A percentile compares a stretch with the other conserved stretches of the same genome.
These are phyloP conservation scores for Phytophthora megakarya DNA, from an alignment of 352 stramenopile genomes.

Conservation along the genomic window DNA sequence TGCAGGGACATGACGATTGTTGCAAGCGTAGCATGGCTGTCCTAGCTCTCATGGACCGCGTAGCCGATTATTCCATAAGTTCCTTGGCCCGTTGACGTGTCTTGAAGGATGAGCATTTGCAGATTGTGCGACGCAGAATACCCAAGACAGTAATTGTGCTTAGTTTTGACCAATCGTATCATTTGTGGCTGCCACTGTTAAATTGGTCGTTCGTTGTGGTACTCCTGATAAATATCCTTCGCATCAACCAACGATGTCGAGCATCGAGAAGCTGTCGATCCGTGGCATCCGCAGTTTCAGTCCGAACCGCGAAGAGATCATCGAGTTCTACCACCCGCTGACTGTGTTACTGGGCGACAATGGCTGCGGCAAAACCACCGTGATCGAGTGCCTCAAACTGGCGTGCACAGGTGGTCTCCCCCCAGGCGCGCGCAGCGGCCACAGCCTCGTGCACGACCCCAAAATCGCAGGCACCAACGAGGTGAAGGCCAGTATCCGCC, in stretches of 20 bases:
- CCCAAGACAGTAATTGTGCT: too few relatives aligned
- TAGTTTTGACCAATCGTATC: too few relatives aligned
- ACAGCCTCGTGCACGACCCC: conserved; percentile 97
- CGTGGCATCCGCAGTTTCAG: conserved; percentile 98
- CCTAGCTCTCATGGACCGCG: too few relatives aligned
- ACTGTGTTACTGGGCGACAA: conserved; percentile 98
- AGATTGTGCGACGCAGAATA: too few relatives aligned
- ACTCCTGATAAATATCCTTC: too few relatives aligned
- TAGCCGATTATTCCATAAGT: too few relatives aligned
- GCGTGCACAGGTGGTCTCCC: conserved; percentile 95
- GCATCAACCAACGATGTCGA: conserved; percentile 88
- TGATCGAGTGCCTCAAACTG: conserved; percentile 99
- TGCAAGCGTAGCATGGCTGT: too few relatives aligned
- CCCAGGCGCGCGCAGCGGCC: conserved; percentile 85
- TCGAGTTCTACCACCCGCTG: conserved; percentile 99
- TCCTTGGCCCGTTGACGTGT: too few relatives aligned
- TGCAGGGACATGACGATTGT: too few relatives aligned
- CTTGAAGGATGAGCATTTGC: too few relatives aligned
- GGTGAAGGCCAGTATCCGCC: conserved; percentile 82
- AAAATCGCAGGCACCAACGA: conserved; percentile 93
- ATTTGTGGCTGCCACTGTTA: too few relatives aligned
- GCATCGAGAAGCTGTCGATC: conserved; percentile 99
- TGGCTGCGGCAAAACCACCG: conserved; percentile 99
- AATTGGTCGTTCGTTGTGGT: too few relatives aligned
- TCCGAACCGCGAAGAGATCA: conserved; percentile 93